Base-by-base conservation (phyloP, 495 filamentous ascomycete species). In the Lasiosphaeriaceae sp. region DNA sequence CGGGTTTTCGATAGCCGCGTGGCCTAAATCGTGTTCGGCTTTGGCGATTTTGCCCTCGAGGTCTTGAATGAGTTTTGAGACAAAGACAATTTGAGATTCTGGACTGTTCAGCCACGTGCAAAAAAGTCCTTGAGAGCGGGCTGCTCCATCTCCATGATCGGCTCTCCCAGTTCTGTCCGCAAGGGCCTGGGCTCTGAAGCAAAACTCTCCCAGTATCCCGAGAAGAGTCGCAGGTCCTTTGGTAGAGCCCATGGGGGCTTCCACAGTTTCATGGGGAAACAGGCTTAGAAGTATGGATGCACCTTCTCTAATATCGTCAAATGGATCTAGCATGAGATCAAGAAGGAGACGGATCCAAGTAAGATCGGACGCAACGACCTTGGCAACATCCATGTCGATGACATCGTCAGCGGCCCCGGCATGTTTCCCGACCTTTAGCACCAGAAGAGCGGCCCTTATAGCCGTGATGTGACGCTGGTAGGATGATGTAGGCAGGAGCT, bases 391-490 rank as follows among this genome's bases (percentile, higher is more conserved):
- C 9, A 48, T 53, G 41, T 72, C 69, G 20, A 68, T 16, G 7
- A 11, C 44, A n/a, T 72, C 67, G 6, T 65, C 60, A 11, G 61
- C 47, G 4, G 61, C 62, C 11, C 62, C 66, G 2, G 64, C 64
- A 37, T 71, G 64, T 34, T 71, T 69, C 2, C 66, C 70, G 11
- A 86, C 83, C 26, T 80, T 80, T 2, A 91, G 58, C 1, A 92
- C 57, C 12, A 87, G 72, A 1, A 71, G 66, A 37, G 94, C 66
- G 0, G 86, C 80, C 52, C 85, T 90, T 35, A 96, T 63, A 1
- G 90, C 84, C 1, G 83, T 88, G n/a, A 90, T 87, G 59, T 93
- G 92, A 11, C 90, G 84, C 60, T 93, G 90, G 61, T 97, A 97
- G 17, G 90, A 89, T 16, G 88, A 80, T 0, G 85, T 89, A 1